Conservation (phyloP, 345 rosid genomes). For the Combretum micranthum region DNA sequence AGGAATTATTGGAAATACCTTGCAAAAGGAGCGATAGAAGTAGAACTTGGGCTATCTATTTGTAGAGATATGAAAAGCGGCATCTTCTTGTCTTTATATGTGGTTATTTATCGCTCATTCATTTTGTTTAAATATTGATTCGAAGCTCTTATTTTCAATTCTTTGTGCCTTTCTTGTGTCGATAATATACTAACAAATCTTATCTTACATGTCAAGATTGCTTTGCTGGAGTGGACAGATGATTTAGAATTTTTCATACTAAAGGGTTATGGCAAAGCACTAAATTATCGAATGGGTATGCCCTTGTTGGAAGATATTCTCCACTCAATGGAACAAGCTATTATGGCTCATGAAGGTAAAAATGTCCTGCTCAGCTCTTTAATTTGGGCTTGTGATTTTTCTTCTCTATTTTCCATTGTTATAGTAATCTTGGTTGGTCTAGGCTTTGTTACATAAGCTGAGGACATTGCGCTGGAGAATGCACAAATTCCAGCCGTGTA, state of each 20-base stretch:
- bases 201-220: conserved; percentile 37
- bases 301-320: conserved; percentile 81
- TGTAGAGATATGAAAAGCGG: background rate
- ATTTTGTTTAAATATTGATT: background rate
- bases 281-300: conserved; percentile 86
- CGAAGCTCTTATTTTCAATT: background rate
- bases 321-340: conserved; percentile 84
- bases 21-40: no score
- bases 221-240: conserved; percentile 94
- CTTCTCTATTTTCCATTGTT: background rate
- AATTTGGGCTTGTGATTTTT: background rate
- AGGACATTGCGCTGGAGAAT: no score
- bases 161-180: conserved; percentile 10
- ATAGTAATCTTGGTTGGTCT: no score
- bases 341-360: conserved; percentile 71
- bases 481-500: no score
- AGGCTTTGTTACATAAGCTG: no score
- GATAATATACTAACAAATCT: conserved; percentile 1
- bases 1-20: no score
- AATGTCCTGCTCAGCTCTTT: background rate
- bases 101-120: no score
- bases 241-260: conserved; percentile 73
- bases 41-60: background rate
- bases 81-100: no score
- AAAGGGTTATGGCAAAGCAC: conserved; percentile 80